Evolutionary conservation across 1,284 basidiomycete genomes (phyloP), one percentile per base, ranked within the genome.

Genomic region (Ceratorhiza oryzae-sativae): DNA sequence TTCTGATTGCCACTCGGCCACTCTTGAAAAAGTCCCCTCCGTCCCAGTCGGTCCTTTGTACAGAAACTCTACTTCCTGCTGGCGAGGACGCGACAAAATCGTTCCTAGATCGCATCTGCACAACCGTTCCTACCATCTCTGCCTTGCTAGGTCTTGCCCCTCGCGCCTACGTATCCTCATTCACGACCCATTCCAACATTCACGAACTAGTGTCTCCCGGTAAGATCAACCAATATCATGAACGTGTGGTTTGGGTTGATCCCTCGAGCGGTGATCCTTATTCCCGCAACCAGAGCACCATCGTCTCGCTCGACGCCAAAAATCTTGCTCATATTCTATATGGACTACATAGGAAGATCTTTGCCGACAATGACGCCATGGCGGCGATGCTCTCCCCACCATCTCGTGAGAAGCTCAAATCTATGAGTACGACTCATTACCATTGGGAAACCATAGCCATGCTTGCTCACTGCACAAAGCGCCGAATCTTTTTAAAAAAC

Each of bases 31-130:
- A 36, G 9, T 18, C 9, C 20, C 56, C 67, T 12, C 25, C 18
- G 12, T 59, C 67, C 12, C 55, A 71, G 32, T 34, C 68, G 1
- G 30, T 71, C 34, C 32, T 71, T 1, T 71, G 51, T 36, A 71
- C 68, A 20, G 68, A 60, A 39, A 49, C 25, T 4, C 20, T 36
- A 1, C 18, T 71, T 3, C 18, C 68, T 12, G 15, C 23, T 23
- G 56, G 42, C 8, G 56, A 61, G 20, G 68, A 60, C 36, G 34
- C 41, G 6, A 48, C 41, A 10, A 20, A 36, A 9, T 27, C 68
- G 27, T 27, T 49, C 25, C 45, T 60, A 0, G 30, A 39, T 12
- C 68, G 56, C 3, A 20, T 71, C 15, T 49, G 45, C 20, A 51
- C 68, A 5, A 36, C 18, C 23, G 32, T 71, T 2, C 68, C 68